Percentiles rank a stretch among this genome's conserved stretches.
Evolutionary conservation across 495 filamentous ascomycete species (phyloP).

Genomic region (Neurospora sp.): DNA sequence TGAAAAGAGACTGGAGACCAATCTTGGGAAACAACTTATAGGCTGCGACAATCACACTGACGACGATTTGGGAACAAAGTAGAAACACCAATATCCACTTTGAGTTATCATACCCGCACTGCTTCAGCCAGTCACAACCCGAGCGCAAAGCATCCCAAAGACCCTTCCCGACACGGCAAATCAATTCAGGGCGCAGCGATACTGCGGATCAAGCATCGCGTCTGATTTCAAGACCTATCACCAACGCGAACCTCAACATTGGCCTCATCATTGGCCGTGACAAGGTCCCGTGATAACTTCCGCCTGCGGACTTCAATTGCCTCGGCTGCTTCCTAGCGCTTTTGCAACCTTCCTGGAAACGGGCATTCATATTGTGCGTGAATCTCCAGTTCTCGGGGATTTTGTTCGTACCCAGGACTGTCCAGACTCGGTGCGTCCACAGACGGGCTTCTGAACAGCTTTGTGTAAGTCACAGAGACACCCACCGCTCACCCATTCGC

Average conservation of each 20-base stretch:
- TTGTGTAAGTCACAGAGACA: not conserved
- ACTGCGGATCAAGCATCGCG: constrained; percentile 27
- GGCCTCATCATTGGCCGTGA: constrained; percentile 33
- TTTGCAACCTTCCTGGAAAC: constrained; percentile 22
- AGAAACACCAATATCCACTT: constrained; percentile 12
- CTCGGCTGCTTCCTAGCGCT: constrained; percentile 23
- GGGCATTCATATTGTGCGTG: not conserved
- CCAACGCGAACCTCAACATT: constrained; percentile 22
- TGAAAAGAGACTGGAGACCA: constrained; percentile 5
- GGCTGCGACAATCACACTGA: constrained; percentile 13
- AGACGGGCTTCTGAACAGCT: not conserved
- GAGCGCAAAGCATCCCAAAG: constrained; percentile 21
- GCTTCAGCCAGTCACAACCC: constrained; percentile 23
- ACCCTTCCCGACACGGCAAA: constrained; percentile 27
- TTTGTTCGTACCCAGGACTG: not conserved
- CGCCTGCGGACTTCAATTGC: constrained; percentile 39
- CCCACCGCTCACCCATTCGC: not conserved
- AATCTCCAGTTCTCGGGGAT: not conserved
- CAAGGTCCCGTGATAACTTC: constrained; percentile 39
- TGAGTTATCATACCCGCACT: constrained; percentile 2
- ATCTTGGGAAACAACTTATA: constrained; percentile 12
- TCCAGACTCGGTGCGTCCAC: not conserved
- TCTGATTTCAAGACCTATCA: constrained; percentile 37
- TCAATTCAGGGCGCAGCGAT: constrained; percentile 29
- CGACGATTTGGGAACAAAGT: constrained; percentile 1